A percentile compares a stretch with the other conserved stretches of the same genome.
Conservation (phyloP, 2,329 filamentous ascomycete genomes). For the Ophiostoma tasmaniense region DNA sequence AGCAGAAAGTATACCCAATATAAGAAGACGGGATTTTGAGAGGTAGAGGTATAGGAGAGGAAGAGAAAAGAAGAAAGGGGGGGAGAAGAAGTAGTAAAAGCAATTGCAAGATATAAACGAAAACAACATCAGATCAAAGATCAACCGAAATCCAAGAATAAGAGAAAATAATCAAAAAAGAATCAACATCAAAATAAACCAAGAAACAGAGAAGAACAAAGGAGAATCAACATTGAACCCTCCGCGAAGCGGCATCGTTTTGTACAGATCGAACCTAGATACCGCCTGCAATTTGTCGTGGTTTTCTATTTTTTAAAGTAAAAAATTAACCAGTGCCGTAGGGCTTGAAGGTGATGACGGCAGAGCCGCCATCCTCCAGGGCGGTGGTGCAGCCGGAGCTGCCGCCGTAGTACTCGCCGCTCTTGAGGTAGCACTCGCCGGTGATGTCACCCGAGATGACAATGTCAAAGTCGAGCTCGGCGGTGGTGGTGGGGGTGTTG, state of each 20-base stretch:
- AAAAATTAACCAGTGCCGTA: constrained; percentile 12
- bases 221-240: too few species aligned
- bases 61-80: background rate
- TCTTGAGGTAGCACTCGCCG: constrained; percentile 54
- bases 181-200: background rate
- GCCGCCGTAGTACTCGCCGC: constrained; percentile 53
- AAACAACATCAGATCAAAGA: background rate
- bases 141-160: background rate
- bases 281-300: background rate
- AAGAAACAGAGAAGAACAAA: background rate
- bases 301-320: background rate
- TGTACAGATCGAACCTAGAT: too few species aligned
- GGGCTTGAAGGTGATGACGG: constrained; percentile 14
- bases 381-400: constrained; percentile 58
- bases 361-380: constrained; percentile 14
- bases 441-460: constrained; percentile 59
- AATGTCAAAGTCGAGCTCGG: constrained; percentile 68
- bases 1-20: constrained; percentile 1
- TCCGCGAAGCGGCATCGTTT: background rate
- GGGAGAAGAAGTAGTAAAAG: background rate
- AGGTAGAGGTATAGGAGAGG: background rate
- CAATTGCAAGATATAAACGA: constrained; percentile 2
- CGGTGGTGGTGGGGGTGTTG: constrained; percentile 66
- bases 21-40: constrained; percentile 3
- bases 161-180: background rate